These are phyloP conservation scores for Fusarium udum DNA, from an alignment of 2,329 filamentous ascomycete species.

Conservation along the genomic window DNA sequence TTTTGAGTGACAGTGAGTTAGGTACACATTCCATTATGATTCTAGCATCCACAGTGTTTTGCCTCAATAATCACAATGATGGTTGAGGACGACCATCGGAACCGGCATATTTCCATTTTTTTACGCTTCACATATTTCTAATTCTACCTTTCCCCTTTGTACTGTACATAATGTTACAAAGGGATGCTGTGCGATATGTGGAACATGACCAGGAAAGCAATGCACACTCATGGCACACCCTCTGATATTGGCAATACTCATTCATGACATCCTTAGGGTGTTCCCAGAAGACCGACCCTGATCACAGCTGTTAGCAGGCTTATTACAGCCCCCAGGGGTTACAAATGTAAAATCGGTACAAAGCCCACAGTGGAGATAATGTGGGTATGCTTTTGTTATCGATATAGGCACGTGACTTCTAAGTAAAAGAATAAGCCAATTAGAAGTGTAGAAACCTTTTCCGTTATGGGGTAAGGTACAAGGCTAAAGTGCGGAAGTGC, in stretches of 20 bases:
- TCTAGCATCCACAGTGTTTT: not conserved
- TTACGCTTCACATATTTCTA: not conserved
- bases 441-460: too few species aligned
- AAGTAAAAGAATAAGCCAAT: too few species aligned
- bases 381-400: too few species aligned
- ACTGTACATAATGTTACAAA: conserved; percentile 7
- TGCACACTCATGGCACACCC: conserved; percentile 15
- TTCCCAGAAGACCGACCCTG: conserved; percentile 9
- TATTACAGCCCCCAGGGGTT: too few species aligned
- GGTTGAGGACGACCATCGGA: not conserved
- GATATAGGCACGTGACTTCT: too few species aligned
- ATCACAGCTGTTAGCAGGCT: not conserved
- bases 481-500: too few species aligned
- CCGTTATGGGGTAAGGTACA: too few species aligned
- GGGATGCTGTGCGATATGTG: conserved; percentile 31
- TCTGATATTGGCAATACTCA: conserved; percentile 11
- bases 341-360: too few species aligned
- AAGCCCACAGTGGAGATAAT: too few species aligned
- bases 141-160: not conserved
- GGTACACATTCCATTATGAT: conserved; percentile 16
- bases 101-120: not conserved
- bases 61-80: not conserved
- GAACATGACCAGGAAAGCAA: conserved; percentile 17
- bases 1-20: not conserved
- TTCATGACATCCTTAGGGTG: conserved; percentile 4